Base-by-base conservation (phyloP, 805 yeast species). In the Zygosaccharomyces bisporus region DNA sequence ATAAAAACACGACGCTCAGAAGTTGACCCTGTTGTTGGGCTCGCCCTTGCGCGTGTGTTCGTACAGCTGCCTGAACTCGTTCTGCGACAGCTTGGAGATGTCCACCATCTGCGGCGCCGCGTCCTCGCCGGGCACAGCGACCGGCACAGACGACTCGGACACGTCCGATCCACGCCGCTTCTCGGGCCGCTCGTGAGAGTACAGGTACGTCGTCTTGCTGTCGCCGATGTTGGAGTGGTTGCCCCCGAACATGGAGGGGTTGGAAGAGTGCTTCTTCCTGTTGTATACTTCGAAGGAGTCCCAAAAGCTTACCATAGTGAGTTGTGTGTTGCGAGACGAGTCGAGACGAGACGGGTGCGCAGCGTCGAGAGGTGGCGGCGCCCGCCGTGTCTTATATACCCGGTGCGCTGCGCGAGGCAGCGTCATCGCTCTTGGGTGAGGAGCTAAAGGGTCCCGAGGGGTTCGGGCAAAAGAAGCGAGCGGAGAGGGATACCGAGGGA, bases 231-330 rank as follows among this genome's bases (percentile, higher is more conserved):
- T 58, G 3, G 55, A 44, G 25, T 53, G 55, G 21, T 50, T 51
- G 0, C 50, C 46, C 2, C 61, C 62, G 13, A 36, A 49, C 32
- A 51, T 46, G 2, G 39, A 48, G 2, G 55, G 50, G 13, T 51
- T 41, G 19, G 46, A 44, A 4, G 62, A 53, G 45, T 64, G 69
- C 38, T 64, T 64, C 32, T 51, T 53, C 35, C 45, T 54, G 51
- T 63, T 60, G 49, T 64, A 60, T 14, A 64, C 65, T 43, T 53
- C 54, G 42, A 64, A 64, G 32, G 69, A 57, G 37, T 63, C 60
- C 53, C 61, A 61, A 44, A 64, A 44, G 41, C 55, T 55, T 41
- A 44, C 49, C 50, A 41, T 55, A 12, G n/a, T n/a, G n/a, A n/a
- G n/a, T n/a, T n/a, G n/a, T n/a, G n/a, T n/a, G n/a, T n/a, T n/a